A percentile compares a stretch with the other conserved stretches of the same genome.
These are phyloP conservation scores for Mucor sp. DNA, from an alignment of 371 early-diverging fungal species.

Conservation along the genomic window DNA sequence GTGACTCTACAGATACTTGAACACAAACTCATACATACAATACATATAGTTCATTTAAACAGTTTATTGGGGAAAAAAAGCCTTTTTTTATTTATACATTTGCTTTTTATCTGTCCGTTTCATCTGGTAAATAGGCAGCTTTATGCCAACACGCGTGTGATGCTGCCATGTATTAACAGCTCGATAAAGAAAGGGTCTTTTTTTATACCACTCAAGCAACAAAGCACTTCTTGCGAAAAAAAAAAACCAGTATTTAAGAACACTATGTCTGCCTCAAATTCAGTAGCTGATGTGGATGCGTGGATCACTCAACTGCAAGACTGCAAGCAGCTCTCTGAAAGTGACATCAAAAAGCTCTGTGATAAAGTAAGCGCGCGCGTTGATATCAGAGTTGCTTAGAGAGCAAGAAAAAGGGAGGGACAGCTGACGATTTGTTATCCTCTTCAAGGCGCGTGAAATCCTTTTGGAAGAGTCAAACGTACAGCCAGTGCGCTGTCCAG, in stretches of 20 bases:
- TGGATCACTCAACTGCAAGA: constrained; percentile 91
- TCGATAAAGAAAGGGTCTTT: neutral
- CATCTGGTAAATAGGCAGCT: neutral
- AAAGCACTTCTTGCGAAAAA: neutral
- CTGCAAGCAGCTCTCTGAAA: constrained; percentile 91
- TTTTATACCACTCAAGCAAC: neutral
- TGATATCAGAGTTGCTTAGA: neutral
- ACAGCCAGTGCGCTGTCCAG: constrained; percentile 94
- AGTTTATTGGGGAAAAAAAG: neutral
- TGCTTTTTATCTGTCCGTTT: neutral
- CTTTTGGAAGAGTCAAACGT: constrained; percentile 95
- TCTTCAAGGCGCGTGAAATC: constrained; percentile 82
- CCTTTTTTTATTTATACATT: neutral
- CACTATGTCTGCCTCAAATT: constrained; percentile 43
- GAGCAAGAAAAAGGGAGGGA: neutral
- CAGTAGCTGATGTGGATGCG: constrained; percentile 69
- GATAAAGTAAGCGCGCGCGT: constrained; percentile 70
- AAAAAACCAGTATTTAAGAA: neutral
- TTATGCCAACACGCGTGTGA: neutral
- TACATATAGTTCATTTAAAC: neutral
- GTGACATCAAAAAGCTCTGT: constrained; percentile 94
- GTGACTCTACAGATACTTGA: neutral
- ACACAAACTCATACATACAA: constrained; percentile 1
- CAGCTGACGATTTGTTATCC: neutral
- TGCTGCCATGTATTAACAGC: neutral